Evolutionary conservation across 78 protist genomes (phyloP).

Genomic region (Ministeria vibrans): DNA sequence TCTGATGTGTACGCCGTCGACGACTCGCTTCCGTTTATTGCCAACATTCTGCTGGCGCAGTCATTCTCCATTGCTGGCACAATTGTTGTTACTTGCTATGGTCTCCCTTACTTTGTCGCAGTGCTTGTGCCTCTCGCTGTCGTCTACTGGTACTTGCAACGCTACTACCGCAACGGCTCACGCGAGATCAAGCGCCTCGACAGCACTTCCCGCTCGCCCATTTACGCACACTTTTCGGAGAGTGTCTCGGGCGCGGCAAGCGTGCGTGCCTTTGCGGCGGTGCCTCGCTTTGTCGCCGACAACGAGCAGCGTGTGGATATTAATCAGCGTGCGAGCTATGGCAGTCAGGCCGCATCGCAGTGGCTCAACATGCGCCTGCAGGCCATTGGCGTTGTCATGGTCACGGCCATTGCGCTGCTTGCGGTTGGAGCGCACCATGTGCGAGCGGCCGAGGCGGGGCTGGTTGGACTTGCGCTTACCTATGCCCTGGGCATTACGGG

Average conservation of each 20-base stretch:
- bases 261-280: constrained; percentile 37
- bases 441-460: background rate
- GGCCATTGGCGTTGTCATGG: background rate
- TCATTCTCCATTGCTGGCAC: constrained; percentile 5
- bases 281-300: background rate
- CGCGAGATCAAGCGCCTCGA: constrained; percentile 40
- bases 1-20: constrained; percentile 11
- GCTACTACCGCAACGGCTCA: constrained; percentile 5
- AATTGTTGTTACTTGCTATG: background rate
- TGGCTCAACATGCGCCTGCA: constrained; percentile 14
- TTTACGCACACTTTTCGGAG: constrained; percentile 47
- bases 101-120: background rate
- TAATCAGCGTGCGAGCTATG: background rate
- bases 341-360: background rate
- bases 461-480: constrained; percentile 44
- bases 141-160: constrained; percentile 18
- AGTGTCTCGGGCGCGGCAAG: constrained; percentile 29
- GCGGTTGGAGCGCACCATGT: background rate
- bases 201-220: constrained; percentile 28
- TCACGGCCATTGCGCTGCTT: background rate
- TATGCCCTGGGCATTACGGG: constrained; percentile 31
- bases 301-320: background rate
- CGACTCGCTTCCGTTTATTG: constrained; percentile 28
- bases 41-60: constrained; percentile 31
- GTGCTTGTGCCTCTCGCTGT: constrained; percentile 12